Evolutionary conservation across 305 asterid genomes (phyloP), one percentile per base, ranked within the genome.

Genomic region (Solanum hybrid): DNA sequence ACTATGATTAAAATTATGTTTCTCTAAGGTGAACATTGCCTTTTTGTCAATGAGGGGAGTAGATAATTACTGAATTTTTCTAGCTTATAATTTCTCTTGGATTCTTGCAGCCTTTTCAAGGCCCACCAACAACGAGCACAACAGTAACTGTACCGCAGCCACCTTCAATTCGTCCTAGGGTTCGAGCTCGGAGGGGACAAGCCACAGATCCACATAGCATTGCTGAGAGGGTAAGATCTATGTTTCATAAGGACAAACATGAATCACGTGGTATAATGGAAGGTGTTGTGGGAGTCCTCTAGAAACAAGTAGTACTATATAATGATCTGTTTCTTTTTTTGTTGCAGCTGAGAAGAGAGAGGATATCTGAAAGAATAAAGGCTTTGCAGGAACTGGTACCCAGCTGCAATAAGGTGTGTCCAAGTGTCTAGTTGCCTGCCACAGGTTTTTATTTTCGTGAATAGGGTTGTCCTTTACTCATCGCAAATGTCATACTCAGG

Each of bases 361-460:
- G 98, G 92, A 97, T 97, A 93, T 96, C 98, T 7, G 99, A 97
- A 91, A 94, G 98, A 93, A 97, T 96, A 86, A 97, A 95, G 96
- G 98, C 98, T 78, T 92, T 97, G 97, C 99, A 97, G 92, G 98
- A 97, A 92, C 95, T 97, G 83, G 99, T 97, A 91, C 98, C 99
- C 89, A 96, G 98, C 95, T 96, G 98, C 93, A 97, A 95, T 93
- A 97, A 97, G 98, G 99, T 97, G 76, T 83, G 93, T 88, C 17
- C 39, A 20, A 36, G 11, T 51, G 27, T 51, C 75, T 90, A 78
- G 3, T 75, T 89, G 68, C 51, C 45, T 87, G 85, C 65, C 34
- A 89, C 68, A 89, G 20, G 70, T 57, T 22, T 33, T 81, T 31
- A 79, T 37, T 26, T 90, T 72, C 13, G 24, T 34, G 80, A 80